Base-by-base conservation (phyloP, 495 filamentous ascomycete genomes). In the Aspergillus asperescens region DNA sequence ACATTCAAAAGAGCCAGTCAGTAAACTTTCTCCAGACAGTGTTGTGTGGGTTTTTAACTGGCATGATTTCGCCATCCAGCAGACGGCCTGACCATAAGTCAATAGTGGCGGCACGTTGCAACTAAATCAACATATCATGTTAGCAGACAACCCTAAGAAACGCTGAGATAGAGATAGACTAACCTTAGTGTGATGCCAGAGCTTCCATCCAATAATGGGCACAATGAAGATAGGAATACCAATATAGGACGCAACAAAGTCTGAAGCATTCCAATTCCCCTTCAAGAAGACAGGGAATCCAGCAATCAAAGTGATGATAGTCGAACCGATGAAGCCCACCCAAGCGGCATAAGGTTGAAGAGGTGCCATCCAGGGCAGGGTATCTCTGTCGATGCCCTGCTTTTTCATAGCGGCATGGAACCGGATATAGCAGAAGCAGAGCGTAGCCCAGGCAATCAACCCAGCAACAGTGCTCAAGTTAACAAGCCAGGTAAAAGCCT, bases 361-460 rank as follows among this genome's bases (percentile, higher is more conserved):
- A 42, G 13, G 39, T 25, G 12, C 22, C 22, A 1, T 6, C 25
- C 25, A 28, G 4, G 9, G 25, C 25, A 4, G 4, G 25, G 25
- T 28, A 28, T 28, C 25, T 8, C 83, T 76, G 55, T 78, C 74
- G 47, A 85, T 52, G 10, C 78, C 77, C 63, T 86, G 83, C 1
- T 71, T 76, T 54, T 81, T 81, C 61, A 76, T 70, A 0, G 80
- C 83, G 1, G 66, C 60, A 55, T 81, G 74, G 71, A 84, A 87
- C 48, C 69, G 77, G 42, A 87, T 74, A 64, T 83, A 88, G 27
- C 80, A 83, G 42, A 80, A 63, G 49, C 64, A 75, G 64, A 85
- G 77, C 58, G 73, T 76, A 35, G 76, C 73, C 81, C 81, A 87
- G 25, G 79, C 80, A 52, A 87, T 78, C 47, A 86, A 68, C 29